Evolutionary conservation across 192 early-diverging fungal species (phyloP).

Genomic region (Physocladia obscura): DNA sequence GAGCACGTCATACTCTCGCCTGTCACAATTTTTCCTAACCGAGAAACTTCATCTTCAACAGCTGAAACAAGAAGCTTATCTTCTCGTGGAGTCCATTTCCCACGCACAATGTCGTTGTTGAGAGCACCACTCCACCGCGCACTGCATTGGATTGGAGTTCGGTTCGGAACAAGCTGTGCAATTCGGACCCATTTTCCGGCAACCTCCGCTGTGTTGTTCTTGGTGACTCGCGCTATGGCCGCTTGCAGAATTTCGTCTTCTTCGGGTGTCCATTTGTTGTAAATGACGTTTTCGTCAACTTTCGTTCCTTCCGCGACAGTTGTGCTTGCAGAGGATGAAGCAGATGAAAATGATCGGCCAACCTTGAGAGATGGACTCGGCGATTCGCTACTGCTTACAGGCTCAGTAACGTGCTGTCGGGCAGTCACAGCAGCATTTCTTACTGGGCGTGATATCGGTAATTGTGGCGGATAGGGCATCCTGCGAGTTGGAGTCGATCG

Average conservation of each 20-base stretch:
- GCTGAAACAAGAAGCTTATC: conserved; percentile 33
- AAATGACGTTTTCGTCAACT: background rate
- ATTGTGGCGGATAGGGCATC: background rate
- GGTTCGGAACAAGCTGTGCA: conserved; percentile 23
- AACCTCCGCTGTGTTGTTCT: conserved; percentile 35
- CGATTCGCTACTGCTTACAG: background rate
- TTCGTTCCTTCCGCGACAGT: background rate
- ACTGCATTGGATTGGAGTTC: conserved; percentile 38
- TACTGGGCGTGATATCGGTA: background rate
- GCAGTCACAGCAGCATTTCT: no score
- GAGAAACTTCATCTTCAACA: conserved; percentile 8
- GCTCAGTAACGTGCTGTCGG: no score
- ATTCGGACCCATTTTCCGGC: conserved; percentile 37
- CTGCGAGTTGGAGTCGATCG: background rate
- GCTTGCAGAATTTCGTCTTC: conserved; percentile 73
- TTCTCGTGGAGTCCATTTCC: conserved; percentile 42
- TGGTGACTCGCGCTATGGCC: conserved; percentile 56
- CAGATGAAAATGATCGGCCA: background rate
- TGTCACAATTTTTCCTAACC: background rate
- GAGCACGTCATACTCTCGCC: background rate
- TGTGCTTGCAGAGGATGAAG: background rate
- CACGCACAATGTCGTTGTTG: conserved; percentile 33
- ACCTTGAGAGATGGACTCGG: background rate
- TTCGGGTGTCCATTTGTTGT: conserved; percentile 68
- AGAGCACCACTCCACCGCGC: conserved; percentile 35